These are phyloP conservation scores for Cryphonectria radicalis DNA, from an alignment of 2,329 filamentous ascomycete species.

Conservation along the genomic window DNA sequence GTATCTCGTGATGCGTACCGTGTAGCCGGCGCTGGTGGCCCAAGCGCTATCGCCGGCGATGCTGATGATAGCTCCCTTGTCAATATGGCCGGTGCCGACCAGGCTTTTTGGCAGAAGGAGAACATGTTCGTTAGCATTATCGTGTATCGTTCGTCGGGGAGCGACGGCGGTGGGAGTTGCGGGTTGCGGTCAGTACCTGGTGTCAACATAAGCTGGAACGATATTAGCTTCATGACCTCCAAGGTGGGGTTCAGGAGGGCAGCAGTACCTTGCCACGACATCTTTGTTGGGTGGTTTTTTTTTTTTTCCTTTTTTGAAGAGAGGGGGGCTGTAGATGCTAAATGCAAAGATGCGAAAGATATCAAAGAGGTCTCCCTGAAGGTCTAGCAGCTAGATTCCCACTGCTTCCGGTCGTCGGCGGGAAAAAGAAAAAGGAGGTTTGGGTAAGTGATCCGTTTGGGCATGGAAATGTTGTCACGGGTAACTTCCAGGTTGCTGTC, in stretches of 20 bases:
- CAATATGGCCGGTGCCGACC: slow-evolving; percentile 76
- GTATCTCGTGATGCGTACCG: slow-evolving; percentile 54
- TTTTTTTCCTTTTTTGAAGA: not conserved
- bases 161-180: slow-evolving; percentile 9
- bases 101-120: slow-evolving; percentile 59
- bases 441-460: slow-evolving; percentile 23
- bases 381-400: slow-evolving; percentile 1
- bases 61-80: slow-evolving; percentile 86
- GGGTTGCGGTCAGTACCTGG: slow-evolving; percentile 46
- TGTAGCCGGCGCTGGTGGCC: slow-evolving; percentile 73
- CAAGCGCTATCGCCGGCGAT: slow-evolving; percentile 78
- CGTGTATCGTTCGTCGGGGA: slow-evolving; percentile 10
- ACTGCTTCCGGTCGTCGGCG: slow-evolving; percentile 19
- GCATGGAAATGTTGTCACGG: slow-evolving; percentile 22
- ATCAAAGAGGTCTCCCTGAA: slow-evolving; percentile 13
- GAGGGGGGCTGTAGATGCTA: slow-evolving; percentile 23
- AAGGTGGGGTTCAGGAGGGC: slow-evolving; percentile 34
- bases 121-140: slow-evolving; percentile 10
- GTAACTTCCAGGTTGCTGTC: slow-evolving; percentile 7
- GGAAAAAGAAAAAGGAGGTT: slow-evolving; percentile 3
- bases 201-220: slow-evolving; percentile 53
- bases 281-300: slow-evolving; percentile 43
- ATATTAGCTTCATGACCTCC: slow-evolving; percentile 38
- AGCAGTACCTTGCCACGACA: slow-evolving; percentile 75
- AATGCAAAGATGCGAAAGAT: slow-evolving; percentile 23